These are phyloP conservation scores for Umbelopsis isabellina DNA, from an alignment of 192 early-diverging fungal species.

Conservation along the genomic window DNA sequence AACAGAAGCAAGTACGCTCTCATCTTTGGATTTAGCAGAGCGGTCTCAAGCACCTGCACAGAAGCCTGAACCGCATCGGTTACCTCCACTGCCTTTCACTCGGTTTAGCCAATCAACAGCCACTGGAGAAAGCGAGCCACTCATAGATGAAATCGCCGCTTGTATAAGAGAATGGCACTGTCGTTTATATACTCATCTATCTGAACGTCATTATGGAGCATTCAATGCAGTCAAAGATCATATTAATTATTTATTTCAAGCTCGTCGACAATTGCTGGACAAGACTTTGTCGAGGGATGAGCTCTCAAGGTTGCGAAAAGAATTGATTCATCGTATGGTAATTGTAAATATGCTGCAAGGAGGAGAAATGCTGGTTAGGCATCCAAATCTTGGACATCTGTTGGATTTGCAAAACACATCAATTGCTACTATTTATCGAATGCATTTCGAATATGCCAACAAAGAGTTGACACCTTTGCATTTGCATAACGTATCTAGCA, in stretches of 20 bases:
- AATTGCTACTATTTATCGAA: constrained; percentile 58
- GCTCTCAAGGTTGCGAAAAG: constrained; percentile 52
- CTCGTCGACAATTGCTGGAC: constrained; percentile 60
- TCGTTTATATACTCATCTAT: constrained; percentile 54
- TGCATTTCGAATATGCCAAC: constrained; percentile 50
- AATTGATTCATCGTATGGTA: constrained; percentile 58
- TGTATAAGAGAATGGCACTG: constrained; percentile 65
- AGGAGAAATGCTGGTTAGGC: constrained; percentile 59
- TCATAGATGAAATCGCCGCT: constrained; percentile 70
- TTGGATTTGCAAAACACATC: constrained; percentile 58
- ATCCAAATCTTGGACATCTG: constrained; percentile 61
- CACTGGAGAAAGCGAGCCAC: constrained; percentile 57
- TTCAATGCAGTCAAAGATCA: constrained; percentile 57
- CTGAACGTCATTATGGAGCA: constrained; percentile 53
- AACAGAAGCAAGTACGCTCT: neutral
- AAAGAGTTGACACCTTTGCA: neutral
- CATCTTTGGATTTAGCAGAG: neutral
- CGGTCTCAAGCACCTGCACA: neutral
- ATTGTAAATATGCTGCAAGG: constrained; percentile 57
- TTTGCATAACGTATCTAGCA: too few relatives aligned
- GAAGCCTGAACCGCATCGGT: constrained; percentile 10
- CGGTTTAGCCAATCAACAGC: constrained; percentile 55
- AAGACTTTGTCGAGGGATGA: constrained; percentile 65
- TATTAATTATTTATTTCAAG: constrained; percentile 63
- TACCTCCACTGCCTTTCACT: constrained; percentile 46